Conservation (phyloP, 2,329 filamentous ascomycete species). For the Seiridium unicorne region DNA sequence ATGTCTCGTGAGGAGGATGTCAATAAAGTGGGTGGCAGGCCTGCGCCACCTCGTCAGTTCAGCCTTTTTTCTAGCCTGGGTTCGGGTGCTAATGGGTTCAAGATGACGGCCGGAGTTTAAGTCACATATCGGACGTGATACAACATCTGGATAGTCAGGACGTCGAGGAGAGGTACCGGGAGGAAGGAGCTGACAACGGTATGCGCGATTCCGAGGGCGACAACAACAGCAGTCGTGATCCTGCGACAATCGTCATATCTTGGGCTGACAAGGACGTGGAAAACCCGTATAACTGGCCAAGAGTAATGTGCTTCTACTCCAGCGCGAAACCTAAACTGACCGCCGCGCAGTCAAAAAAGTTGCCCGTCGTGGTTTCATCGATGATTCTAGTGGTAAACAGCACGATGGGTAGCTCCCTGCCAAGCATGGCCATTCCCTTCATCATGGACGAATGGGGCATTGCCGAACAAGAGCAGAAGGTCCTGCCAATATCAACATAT, state of each 20-base stretch:
- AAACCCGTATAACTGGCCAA: constrained; percentile 53
- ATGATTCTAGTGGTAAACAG: constrained; percentile 65
- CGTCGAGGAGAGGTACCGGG: constrained; percentile 36
- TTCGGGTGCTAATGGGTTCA: not conserved
- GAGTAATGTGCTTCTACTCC: constrained; percentile 21
- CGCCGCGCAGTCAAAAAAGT: constrained; percentile 49
- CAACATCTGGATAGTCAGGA: constrained; percentile 36
- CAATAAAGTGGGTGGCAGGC: too few species aligned
- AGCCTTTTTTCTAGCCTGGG: too few species aligned
- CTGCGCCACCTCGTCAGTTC: too few species aligned
- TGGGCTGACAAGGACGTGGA: constrained; percentile 49
- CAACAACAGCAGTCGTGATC: constrained; percentile 13
- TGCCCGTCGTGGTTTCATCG: constrained; percentile 50
- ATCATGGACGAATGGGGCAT: constrained; percentile 59
- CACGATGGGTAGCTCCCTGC: constrained; percentile 64
- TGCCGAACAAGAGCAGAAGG: constrained; percentile 40
- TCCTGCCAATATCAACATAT: constrained; percentile 62
- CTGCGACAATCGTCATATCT: constrained; percentile 34
- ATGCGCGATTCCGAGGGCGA: constrained; percentile 18
- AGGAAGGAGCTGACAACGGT: constrained; percentile 38
- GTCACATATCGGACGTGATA: not conserved
- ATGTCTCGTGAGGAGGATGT: too few species aligned
- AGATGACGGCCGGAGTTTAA: not conserved
- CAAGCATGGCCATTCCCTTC: constrained; percentile 59
- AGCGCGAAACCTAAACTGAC: not conserved